Evolutionary conservation across 2,329 filamentous ascomycete species (phyloP).

Genomic region (Aspergillus caelatus): DNA sequence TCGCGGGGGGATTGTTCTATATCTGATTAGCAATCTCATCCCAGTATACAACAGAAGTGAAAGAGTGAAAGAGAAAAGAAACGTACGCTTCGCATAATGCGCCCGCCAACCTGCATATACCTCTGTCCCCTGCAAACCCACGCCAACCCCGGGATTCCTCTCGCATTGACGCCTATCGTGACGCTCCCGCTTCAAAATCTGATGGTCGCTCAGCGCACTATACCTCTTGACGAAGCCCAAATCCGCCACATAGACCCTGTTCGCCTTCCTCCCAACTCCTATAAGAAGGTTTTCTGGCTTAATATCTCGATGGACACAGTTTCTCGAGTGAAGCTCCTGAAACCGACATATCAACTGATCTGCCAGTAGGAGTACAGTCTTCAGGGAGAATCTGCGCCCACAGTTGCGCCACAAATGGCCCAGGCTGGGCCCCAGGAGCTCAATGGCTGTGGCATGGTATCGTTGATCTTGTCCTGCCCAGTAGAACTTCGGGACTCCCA

Average conservation of each 20-base stretch:
- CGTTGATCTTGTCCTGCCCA: conserved; percentile 70
- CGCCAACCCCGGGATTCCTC: neutral
- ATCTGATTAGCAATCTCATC: neutral
- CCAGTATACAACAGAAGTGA: neutral
- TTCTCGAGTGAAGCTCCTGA: conserved; percentile 99
- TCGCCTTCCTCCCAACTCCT: conserved; percentile 98
- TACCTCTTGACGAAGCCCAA: conserved; percentile 99
- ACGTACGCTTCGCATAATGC: neutral
- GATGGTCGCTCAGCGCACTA: neutral
- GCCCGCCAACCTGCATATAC: neutral
- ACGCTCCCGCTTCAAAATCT: neutral
- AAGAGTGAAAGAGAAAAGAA: neutral
- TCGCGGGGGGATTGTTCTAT: conserved; percentile 98
- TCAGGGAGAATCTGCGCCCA: conserved; percentile 98
- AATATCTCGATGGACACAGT: conserved; percentile 99
- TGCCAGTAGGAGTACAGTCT: conserved; percentile 93
- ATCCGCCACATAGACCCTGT: conserved; percentile 99
- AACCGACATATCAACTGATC: conserved; percentile 99
- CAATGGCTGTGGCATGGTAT: conserved; percentile 99
- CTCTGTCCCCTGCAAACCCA: neutral
- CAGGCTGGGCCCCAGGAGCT: conserved; percentile 90
- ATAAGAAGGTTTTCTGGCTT: conserved; percentile 99
- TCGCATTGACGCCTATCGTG: neutral
- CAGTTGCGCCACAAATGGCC: conserved; percentile 99
- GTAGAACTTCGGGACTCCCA: neutral